These are phyloP conservation scores for Solanum chiquidenum DNA, from an alignment of 257 asterid genomes.

Conservation along the genomic window DNA sequence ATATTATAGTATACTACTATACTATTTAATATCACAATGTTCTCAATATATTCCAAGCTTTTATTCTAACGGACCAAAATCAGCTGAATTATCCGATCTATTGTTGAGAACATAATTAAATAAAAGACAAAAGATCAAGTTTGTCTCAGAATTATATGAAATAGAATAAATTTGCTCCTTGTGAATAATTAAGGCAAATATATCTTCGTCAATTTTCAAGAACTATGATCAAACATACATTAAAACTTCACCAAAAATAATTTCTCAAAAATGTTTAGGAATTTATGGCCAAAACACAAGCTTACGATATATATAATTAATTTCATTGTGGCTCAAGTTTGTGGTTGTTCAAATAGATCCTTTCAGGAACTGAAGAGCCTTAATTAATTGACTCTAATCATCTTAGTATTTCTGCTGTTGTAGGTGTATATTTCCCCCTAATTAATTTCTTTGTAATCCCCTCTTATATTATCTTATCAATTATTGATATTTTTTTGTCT, in stretches of 20 bases:
- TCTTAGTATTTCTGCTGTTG: neutral
- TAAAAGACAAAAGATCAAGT: neutral
- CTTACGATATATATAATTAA: neutral
- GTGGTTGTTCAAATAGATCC: neutral
- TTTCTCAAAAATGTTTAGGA: too few species aligned
- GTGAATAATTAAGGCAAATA: neutral
- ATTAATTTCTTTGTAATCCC: neutral
- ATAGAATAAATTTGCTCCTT: neutral
- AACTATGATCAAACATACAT: too few species aligned
- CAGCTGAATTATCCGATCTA: neutral
- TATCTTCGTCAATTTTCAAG: neutral
- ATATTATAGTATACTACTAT: slow-evolving; percentile 7
- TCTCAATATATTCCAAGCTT: neutral
- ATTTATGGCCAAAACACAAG: neutral
- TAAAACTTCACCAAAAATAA: too few species aligned
- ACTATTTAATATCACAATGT: neutral
- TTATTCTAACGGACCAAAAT: neutral
- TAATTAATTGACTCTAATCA: neutral
- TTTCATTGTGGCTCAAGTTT: neutral
- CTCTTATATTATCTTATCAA: neutral
- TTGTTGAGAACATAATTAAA: neutral
- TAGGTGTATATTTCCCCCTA: neutral
- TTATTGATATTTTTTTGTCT: neutral
- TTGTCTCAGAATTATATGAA: neutral
- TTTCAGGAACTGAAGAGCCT: neutral